Percentiles rank a stretch among this genome's conserved stretches.
These are phyloP conservation scores for Solanum infundibuliforme DNA, from an alignment of 257 asterid genomes.

Conservation along the genomic window DNA sequence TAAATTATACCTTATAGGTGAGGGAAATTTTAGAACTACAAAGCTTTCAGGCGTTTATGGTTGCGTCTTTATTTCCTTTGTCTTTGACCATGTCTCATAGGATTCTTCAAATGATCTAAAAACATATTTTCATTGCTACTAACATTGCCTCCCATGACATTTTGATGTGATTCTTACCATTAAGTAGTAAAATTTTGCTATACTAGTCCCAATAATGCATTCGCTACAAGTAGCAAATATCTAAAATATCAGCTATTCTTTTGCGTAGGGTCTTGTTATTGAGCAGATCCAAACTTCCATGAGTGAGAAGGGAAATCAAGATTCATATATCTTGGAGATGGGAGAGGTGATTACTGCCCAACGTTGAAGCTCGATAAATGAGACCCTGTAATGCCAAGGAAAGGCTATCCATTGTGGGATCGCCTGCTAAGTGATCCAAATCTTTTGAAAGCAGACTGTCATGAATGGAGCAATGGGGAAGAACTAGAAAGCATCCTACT, in stretches of 20 bases:
- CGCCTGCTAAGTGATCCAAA: constrained; percentile 24
- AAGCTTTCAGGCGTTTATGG: neutral
- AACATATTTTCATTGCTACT: neutral
- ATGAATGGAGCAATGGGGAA: constrained; percentile 56
- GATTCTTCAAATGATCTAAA: neutral
- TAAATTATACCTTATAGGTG: neutral
- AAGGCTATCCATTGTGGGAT: constrained; percentile 37
- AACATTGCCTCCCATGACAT: neutral
- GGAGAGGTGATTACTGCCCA: constrained; percentile 77
- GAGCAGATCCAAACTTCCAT: constrained; percentile 29
- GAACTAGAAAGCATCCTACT: constrained; percentile 49
- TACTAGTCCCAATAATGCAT: neutral
- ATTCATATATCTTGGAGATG: constrained; percentile 69
- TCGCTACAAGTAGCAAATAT: neutral
- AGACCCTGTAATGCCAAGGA: constrained; percentile 62
- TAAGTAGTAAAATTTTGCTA: neutral
- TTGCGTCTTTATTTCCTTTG: neutral
- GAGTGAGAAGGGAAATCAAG: constrained; percentile 16
- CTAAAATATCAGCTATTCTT: neutral
- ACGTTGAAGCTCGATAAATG: constrained; percentile 45
- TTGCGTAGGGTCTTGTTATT: constrained; percentile 46
- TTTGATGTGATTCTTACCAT: neutral
- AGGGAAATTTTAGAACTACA: neutral
- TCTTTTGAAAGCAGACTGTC: constrained; percentile 47
- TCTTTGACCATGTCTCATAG: neutral